These are phyloP conservation scores for Collariella sp. DNA, from an alignment of 495 filamentous ascomycete genomes.

Conservation along the genomic window DNA sequence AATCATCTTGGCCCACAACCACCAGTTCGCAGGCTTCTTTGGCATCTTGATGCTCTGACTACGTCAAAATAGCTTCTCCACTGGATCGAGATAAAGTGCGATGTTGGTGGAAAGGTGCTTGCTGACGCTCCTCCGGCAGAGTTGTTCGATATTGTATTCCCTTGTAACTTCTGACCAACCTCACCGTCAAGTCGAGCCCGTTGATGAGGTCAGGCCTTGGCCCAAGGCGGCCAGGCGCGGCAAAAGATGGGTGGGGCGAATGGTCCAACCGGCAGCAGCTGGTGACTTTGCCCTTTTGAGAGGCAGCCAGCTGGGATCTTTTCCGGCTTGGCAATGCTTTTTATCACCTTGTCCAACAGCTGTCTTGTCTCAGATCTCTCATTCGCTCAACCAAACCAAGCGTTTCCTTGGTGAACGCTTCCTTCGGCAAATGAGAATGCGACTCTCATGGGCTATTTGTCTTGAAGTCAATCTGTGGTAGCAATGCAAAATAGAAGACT, in stretches of 20 bases:
- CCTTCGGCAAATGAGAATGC: neutral
- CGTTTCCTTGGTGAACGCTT: constrained; percentile 9
- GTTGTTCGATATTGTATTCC: neutral
- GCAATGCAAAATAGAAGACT: too few relatives aligned
- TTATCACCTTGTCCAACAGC: neutral
- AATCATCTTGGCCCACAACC: constrained; percentile 30
- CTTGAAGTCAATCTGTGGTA: too few relatives aligned
- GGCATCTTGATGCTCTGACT: constrained; percentile 8
- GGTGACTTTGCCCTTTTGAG: neutral
- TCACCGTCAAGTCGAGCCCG: neutral
- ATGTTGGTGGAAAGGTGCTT: neutral
- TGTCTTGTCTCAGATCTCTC: neutral
- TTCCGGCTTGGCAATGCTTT: neutral
- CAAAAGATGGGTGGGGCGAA: constrained; percentile 5
- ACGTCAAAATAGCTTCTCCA: neutral
- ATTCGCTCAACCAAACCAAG: constrained; percentile 2
- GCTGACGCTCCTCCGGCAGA: too few relatives aligned
- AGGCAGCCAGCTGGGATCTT: neutral
- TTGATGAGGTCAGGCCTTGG: constrained; percentile 5
- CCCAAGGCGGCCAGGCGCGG: constrained; percentile 13
- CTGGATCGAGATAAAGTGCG: neutral
- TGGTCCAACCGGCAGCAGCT: constrained; percentile 1
- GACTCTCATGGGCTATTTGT: neutral
- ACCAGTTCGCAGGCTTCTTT: constrained; percentile 32
- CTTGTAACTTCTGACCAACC: neutral